Evolutionary conservation across 139 green algal species (phyloP).

Genomic region (Pleodorina starrii): DNA sequence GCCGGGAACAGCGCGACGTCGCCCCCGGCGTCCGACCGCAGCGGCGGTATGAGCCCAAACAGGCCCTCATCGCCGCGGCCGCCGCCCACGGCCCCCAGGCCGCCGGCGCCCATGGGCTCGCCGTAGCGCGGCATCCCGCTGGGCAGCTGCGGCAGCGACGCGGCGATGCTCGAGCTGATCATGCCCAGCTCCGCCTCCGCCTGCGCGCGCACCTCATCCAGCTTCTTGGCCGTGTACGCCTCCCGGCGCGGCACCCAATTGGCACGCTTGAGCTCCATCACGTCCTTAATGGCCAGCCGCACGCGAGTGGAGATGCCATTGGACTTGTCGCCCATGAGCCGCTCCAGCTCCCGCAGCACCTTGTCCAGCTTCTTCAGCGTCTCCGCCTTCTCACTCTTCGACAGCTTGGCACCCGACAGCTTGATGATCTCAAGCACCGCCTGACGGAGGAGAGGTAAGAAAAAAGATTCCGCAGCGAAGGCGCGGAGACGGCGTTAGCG

Average conservation of each 20-base stretch:
- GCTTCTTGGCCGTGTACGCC: slow-evolving; percentile 90
- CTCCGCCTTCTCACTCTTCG: slow-evolving; percentile 55
- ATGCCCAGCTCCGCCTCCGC: slow-evolving; percentile 93
- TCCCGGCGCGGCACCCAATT: slow-evolving; percentile 77
- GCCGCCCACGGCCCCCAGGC: background rate
- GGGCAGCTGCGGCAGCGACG: slow-evolving; percentile 67
- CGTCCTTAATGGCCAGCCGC: slow-evolving; percentile 49
- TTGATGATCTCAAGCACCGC: slow-evolving; percentile 92
- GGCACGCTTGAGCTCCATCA: slow-evolving; percentile 73
- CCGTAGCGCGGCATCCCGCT: slow-evolving; percentile 34
- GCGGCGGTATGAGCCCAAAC: slow-evolving; percentile 67
- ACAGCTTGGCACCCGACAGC: slow-evolving; percentile 70
- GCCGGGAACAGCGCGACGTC: slow-evolving; percentile 57
- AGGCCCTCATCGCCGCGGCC: slow-evolving; percentile 48
- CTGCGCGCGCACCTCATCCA: slow-evolving; percentile 89
- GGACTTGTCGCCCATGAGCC: slow-evolving; percentile 20
- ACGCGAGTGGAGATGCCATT: slow-evolving; percentile 35
- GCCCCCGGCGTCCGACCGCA: slow-evolving; percentile 53
- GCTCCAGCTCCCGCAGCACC: slow-evolving; percentile 45
- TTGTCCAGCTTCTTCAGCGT: slow-evolving; percentile 71
- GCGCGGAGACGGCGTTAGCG: too few relatives aligned
- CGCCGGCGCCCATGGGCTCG: slow-evolving; percentile 1
- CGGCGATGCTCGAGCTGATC: slow-evolving; percentile 68
- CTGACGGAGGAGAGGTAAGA: slow-evolving; percentile 64
- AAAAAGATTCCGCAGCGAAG: too few relatives aligned